phyloP scores from a whole-genome alignment of 2,329 filamentous ascomycete genomes.

The Coniochaeta sp. region DNA sequence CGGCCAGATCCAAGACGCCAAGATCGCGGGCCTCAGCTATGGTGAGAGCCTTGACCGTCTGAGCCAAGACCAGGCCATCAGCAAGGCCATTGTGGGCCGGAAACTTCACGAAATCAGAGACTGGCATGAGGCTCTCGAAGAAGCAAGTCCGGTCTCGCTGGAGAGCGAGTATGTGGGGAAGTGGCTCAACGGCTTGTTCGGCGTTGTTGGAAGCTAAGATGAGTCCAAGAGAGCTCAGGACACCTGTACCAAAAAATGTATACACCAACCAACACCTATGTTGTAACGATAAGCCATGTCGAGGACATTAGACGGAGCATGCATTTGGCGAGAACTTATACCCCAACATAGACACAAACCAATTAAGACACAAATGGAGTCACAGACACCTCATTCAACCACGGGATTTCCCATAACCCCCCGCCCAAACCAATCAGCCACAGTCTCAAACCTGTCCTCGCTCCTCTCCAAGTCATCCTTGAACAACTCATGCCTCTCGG shows the following conservation, averaged over 20 bases:
- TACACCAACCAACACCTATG: neutral
- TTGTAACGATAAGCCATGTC: neutral
- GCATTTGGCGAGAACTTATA: neutral
- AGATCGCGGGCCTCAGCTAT: conserved; percentile 15
- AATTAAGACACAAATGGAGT: conserved; percentile 64
- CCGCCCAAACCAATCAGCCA: conserved; percentile 90
- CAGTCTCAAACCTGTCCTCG: conserved; percentile 78
- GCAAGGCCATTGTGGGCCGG: conserved; percentile 13
- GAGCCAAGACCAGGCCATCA: conserved; percentile 9
- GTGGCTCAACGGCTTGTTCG: conserved; percentile 24
- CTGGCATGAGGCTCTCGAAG: conserved; percentile 17
- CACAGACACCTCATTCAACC: conserved; percentile 21
- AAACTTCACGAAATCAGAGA: conserved; percentile 18
- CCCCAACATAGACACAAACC: neutral
- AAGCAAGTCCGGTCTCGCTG: conserved; percentile 6
- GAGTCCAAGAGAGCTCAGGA: neutral
- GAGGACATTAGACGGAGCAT: neutral
- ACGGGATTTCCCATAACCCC: conserved; percentile 68
- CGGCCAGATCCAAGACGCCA: conserved; percentile 24
- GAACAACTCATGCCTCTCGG: conserved; percentile 85
- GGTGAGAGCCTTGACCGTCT: conserved; percentile 2
- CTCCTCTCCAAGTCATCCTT: conserved; percentile 68
- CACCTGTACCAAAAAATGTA: neutral
- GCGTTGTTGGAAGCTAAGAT: neutral
- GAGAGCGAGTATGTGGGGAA: conserved; percentile 10